Conservation (phyloP, 208 protist genomes). For the Trypanosoma caninum region DNA sequence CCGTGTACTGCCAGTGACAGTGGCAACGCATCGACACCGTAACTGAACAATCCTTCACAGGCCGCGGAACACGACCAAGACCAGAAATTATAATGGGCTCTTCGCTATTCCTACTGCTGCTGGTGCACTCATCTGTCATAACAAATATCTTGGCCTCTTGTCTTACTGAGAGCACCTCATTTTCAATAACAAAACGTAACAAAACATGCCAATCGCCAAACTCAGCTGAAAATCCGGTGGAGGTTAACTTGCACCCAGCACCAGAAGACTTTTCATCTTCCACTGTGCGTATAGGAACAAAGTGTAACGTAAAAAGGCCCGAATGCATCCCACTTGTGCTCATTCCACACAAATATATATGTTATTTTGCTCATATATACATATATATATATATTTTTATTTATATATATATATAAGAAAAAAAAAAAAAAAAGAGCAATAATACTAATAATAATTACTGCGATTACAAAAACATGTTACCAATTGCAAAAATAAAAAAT, state of each 20-base stretch:
- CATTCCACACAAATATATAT: too few relatives aligned
- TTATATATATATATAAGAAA: neutral
- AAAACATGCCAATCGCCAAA: constrained; percentile 84
- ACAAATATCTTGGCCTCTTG: constrained; percentile 76
- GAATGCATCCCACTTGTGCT: constrained; percentile 49
- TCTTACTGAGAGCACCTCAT: constrained; percentile 76
- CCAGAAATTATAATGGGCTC: constrained; percentile 60
- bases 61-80: constrained; percentile 46
- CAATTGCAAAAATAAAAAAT: constrained; percentile 2
- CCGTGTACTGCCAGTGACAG: constrained; percentile 23
- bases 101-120: constrained; percentile 36
- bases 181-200: constrained; percentile 70
- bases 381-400: neutral
- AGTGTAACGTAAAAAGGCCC: constrained; percentile 82
- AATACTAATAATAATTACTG: neutral
- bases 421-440: constrained; percentile 5
- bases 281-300: constrained; percentile 54
- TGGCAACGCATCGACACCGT: constrained; percentile 27
- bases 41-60: constrained; percentile 51
- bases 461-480: constrained; percentile 3
- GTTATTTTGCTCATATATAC: neutral
- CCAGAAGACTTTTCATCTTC: constrained; percentile 23
- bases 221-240: constrained; percentile 38
- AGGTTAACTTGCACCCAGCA: neutral
- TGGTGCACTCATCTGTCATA: constrained; percentile 42